Base-by-base conservation (phyloP, 2,329 filamentous ascomycete genomes). In the Colletotrichum sp. region DNA sequence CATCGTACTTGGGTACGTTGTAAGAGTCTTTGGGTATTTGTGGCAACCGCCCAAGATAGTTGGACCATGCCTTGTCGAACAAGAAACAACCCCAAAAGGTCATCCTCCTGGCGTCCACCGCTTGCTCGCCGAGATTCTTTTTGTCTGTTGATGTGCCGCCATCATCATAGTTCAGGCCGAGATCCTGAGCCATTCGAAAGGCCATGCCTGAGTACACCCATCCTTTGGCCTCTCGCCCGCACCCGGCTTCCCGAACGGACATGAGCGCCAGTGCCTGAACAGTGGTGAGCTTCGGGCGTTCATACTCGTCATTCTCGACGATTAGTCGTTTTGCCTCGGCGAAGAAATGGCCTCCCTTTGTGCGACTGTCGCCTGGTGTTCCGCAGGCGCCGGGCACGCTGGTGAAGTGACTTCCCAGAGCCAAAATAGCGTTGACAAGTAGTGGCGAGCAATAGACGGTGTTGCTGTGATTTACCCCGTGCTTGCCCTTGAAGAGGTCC, bases 1-100 rank as follows among this genome's bases (percentile, higher is more conserved):
- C 95, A 73, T 98, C 96, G 76, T 95, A 94, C 81, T 96, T 98
- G 31, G 95, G 93, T 1, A 95, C 94, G 38, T 93, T 98, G 78
- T 95, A 94, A 9, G 94, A 94, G 34, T 92, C 91, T 55, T 91
- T 92, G 0, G 95, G 93, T 13, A 98, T 86, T 82, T 98, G 96
- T 13, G 97, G 96, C 75, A 98, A 88, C 57, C 97, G 93, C 62
- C 97, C 96, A 31, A 98, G 90, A 78, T 98, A 98, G 82, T 98
- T 98, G 64, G 96, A 98, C 96, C 96, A 98, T 82, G 95, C 98
- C 88, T 98, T 98, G 86, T 99, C 97, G 82, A 98, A 98, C n/a
- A 98, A 85, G 83, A 97, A 98, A 82, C 96, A 98, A 8, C 97
- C 97, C 97, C 97, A 98, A 80, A 98, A 98, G 0, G 97, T 98